Conservation (phyloP, 768 basidiomycete species). For the Sporobolomyces phaffii region DNA sequence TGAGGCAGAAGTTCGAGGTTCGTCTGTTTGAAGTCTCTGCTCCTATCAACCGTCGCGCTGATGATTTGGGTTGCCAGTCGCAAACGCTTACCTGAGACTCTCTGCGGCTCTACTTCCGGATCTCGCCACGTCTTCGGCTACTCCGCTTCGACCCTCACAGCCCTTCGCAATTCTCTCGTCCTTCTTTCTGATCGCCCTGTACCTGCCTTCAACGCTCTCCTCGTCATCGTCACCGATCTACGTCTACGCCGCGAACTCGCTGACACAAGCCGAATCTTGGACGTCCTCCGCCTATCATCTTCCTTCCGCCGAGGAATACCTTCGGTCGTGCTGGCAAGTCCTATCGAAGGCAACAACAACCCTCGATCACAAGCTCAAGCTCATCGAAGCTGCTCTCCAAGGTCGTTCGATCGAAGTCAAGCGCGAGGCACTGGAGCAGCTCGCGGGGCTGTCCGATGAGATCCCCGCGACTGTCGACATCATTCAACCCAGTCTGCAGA, state of each 20-base stretch:
- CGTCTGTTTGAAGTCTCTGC: not conserved
- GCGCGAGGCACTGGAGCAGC: conserved; percentile 4
- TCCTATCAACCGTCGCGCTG: not conserved
- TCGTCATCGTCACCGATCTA: not conserved
- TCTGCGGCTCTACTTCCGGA: not conserved
- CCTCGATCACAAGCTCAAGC: not conserved
- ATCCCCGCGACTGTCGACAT: not conserved
- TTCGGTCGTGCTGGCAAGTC: conserved; percentile 18
- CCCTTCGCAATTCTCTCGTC: conserved; percentile 26
- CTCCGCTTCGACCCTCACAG: not conserved
- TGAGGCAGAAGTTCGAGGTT: not conserved
- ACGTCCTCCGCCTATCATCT: conserved; percentile 6
- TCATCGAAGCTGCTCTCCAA: conserved; percentile 1
- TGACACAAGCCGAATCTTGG: not conserved
- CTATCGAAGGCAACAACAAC: not conserved
- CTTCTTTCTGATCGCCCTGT: conserved; percentile 19
- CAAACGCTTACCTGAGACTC: conserved; percentile 1
- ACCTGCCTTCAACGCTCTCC: not conserved
- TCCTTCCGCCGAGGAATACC: conserved; percentile 26
- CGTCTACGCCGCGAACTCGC: not conserved
- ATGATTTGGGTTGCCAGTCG: not conserved
- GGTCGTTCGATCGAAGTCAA: conserved; percentile 24
- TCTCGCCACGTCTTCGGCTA: not conserved
- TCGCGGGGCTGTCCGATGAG: not conserved
- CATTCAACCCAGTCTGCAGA: not conserved